These are phyloP conservation scores for Knufia petricola DNA, from an alignment of 2,329 filamentous ascomycete species.

Conservation along the genomic window DNA sequence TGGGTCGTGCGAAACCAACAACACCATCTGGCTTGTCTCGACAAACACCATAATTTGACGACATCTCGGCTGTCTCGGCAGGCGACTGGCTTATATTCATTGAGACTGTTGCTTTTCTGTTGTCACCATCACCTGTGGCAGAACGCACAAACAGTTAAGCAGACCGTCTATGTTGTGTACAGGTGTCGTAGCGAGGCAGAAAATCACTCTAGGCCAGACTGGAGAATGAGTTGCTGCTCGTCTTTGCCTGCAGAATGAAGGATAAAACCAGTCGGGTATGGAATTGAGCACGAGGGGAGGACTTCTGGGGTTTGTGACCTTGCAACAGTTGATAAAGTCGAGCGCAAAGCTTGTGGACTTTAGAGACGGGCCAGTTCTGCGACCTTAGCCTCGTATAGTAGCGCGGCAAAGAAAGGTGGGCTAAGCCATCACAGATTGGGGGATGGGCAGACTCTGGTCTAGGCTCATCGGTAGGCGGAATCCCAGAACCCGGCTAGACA, in stretches of 20 bases:
- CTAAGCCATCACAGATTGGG: neutral
- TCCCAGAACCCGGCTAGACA: neutral
- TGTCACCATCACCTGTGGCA: neutral
- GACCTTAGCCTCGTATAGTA: conserved; percentile 1
- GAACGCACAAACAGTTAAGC: too few relatives aligned
- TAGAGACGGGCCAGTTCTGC: neutral
- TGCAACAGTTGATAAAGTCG: neutral
- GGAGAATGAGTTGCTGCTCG: too few relatives aligned
- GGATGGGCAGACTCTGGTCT: neutral
- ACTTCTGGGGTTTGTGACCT: neutral
- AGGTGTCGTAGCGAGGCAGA: too few relatives aligned
- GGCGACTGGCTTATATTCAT: neutral
- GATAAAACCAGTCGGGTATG: too few relatives aligned
- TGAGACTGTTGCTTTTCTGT: neutral
- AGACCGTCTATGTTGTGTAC: too few relatives aligned
- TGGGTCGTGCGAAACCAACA: neutral
- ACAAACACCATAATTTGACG: neutral
- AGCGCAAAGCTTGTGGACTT: neutral
- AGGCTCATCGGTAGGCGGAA: conserved; percentile 1
- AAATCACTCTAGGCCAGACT: too few relatives aligned
- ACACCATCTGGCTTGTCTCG: neutral
- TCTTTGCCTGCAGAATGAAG: too few relatives aligned
- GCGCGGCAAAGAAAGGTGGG: neutral
- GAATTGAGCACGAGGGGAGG: neutral
- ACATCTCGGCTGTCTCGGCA: neutral